phyloP scores from a whole-genome alignment of 805 yeast genomes.

The Metschnikowia bowlesiae region DNA sequence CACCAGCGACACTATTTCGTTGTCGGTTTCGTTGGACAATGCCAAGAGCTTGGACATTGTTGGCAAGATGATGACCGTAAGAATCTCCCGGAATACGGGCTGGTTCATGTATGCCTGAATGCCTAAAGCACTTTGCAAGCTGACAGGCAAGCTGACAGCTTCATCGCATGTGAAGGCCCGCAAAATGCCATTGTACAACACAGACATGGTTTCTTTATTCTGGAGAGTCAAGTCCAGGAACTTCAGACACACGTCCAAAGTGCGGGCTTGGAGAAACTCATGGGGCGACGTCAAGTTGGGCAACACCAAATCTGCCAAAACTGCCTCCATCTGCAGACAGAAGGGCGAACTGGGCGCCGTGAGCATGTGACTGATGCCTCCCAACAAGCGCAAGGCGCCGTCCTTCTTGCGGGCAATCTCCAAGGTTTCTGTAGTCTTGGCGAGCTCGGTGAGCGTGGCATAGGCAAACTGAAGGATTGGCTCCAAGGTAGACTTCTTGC shows the following conservation, averaged over 20 bases:
- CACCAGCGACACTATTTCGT: conserved; percentile 81
- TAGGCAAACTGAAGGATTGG: conserved; percentile 60
- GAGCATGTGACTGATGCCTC: conserved; percentile 61
- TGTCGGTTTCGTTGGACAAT: conserved; percentile 76
- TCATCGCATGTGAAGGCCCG: conserved; percentile 24
- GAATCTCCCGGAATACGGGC: conserved; percentile 61
- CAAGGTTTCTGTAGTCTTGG: conserved; percentile 34
- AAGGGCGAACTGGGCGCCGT: conserved; percentile 54
- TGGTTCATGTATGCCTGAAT: conserved; percentile 71
- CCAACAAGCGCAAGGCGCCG: conserved; percentile 74
- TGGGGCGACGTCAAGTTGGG: conserved; percentile 63
- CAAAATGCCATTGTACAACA: conserved; percentile 33
- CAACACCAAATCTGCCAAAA: conserved; percentile 58
- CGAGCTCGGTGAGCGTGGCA: conserved; percentile 36
- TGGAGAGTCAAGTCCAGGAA: conserved; percentile 59
- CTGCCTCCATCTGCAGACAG: conserved; percentile 59
- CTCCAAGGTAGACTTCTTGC: conserved; percentile 55
- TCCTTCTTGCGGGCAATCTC: conserved; percentile 62
- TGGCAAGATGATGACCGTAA: conserved; percentile 66
- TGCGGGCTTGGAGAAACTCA: conserved; percentile 72
- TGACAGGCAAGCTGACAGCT: conserved; percentile 57
- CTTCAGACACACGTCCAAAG: conserved; percentile 61
- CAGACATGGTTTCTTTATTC: conserved; percentile 19
- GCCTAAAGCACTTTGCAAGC: conserved; percentile 79
- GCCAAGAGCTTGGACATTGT: conserved; percentile 76